Conservation (phyloP, 495 filamentous ascomycete species). For the Penicillium diatomitis region DNA sequence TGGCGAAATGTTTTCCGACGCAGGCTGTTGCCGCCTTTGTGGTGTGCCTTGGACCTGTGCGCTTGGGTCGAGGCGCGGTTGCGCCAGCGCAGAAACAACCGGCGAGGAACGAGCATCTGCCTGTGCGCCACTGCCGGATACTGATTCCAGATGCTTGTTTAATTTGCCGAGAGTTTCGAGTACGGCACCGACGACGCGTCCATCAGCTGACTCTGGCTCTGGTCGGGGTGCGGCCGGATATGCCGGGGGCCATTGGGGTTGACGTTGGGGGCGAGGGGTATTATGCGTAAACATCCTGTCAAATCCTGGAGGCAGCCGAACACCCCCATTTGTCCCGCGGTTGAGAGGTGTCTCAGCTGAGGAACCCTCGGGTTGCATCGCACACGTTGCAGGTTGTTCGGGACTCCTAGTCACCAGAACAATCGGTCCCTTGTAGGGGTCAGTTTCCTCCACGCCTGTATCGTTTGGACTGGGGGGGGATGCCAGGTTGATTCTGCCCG, state of each 20-base stretch:
- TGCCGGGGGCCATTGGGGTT: not conserved
- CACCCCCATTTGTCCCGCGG: constrained; percentile 1
- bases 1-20: not conserved
- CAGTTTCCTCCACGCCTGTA: not conserved
- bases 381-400: not conserved
- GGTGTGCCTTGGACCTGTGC: not conserved
- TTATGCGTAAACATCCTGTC: constrained; percentile 28
- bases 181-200: constrained; percentile 23
- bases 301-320: constrained; percentile 31
- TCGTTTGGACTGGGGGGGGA: not conserved
- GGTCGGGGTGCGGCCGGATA: not conserved
- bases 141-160: constrained; percentile 30
- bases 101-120: constrained; percentile 14
- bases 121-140: constrained; percentile 1
- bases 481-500: not conserved
- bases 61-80: constrained; percentile 12
- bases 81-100: constrained; percentile 14
- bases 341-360: constrained; percentile 1
- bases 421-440: constrained; percentile 1
- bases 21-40: not conserved
- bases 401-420: not conserved
- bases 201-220: constrained; percentile 5
- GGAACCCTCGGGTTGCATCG: not conserved
- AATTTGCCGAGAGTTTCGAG: constrained; percentile 30
- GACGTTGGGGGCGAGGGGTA: not conserved